Evolutionary conservation across 1,139 yeast genomes (phyloP), one percentile per base, ranked within the genome.

Genomic region (Candida tropicalis): DNA sequence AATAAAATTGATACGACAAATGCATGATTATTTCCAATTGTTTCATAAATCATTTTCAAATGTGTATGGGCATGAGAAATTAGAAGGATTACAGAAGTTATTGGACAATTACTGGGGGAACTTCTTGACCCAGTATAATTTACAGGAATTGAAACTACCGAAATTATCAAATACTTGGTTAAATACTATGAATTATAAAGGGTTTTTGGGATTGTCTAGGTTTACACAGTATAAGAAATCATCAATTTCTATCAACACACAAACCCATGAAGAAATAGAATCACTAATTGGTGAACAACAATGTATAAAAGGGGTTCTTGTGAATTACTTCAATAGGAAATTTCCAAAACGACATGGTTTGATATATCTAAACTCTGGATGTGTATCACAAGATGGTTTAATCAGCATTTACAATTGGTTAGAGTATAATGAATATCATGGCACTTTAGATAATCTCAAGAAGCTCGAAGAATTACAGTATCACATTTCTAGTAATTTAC

Each of bases 281-380:
- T 24, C 40, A 17, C 15, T 25, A 13, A 38, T 36, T 8, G 27
- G n/a, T 13, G 36, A 16, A 8, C 11, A 18, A 0, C 18, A 18
- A 24, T 25, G 41, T n/a, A 59, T 66, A 41, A 46, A 49, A 11
- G 75, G 68, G 0, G 46, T 70, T 12, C 43, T 70, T 1, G 50
- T 71, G 2, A 57, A 66, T 13, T 57, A 55, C 41, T 57, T 66
- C 44, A 54, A 61, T 41, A 58, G 55, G 38, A 16, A 46, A 1
- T 36, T 41, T 4, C 65, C 70, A 2, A 72, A 71, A 45, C 60
- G 60, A 28, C 62, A 66, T 38, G 78, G 78, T 1, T 39, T 68
- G 29, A 39, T 73, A 1, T 58, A 64, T 48, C 47, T 50, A 45
- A 52, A 53, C 27, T 44, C 50, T 1, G 16, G 20, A 20, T 28